Evolutionary conservation across 805 yeast species (phyloP).

Genomic region (Pichia manshurica): DNA sequence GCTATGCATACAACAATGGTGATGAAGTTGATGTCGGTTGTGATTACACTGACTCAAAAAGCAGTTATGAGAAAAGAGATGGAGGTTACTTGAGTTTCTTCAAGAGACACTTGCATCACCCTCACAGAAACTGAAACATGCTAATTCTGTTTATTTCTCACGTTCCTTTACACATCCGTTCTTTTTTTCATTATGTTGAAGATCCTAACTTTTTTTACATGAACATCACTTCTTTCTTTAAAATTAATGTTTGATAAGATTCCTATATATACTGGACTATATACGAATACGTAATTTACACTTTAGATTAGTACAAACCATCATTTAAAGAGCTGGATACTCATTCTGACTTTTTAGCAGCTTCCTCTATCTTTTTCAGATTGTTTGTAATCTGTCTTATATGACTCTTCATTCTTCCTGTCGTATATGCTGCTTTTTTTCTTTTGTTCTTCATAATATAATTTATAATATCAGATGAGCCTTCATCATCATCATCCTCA

Average conservation of each 20-base stretch:
- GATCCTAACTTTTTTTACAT: too few species aligned
- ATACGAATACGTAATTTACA: too few species aligned
- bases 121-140: too few species aligned
- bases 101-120: conserved; percentile 16
- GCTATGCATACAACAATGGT: conserved; percentile 45
- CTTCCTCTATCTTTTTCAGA: conserved; percentile 5
- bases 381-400: conserved; percentile 3
- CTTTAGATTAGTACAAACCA: too few species aligned
- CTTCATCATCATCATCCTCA: conserved; percentile 10
- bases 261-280: background rate
- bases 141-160: too few species aligned
- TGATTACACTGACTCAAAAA: conserved; percentile 34
- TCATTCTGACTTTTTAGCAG: background rate
- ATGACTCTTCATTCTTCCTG: background rate
- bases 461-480: conserved; percentile 2
- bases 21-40: conserved; percentile 45
- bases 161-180: too few species aligned
- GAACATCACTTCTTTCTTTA: too few species aligned
- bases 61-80: conserved; percentile 28
- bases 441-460: conserved; percentile 5
- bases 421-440: background rate
- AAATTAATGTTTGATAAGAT: background rate
- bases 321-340: background rate
- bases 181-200: too few species aligned
- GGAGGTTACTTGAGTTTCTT: conserved; percentile 17